Percentiles rank a stretch among this genome's conserved stretches.
Conservation (phyloP, 1,284 basidiomycete genomes). For the Exobasidium rhododendri region DNA sequence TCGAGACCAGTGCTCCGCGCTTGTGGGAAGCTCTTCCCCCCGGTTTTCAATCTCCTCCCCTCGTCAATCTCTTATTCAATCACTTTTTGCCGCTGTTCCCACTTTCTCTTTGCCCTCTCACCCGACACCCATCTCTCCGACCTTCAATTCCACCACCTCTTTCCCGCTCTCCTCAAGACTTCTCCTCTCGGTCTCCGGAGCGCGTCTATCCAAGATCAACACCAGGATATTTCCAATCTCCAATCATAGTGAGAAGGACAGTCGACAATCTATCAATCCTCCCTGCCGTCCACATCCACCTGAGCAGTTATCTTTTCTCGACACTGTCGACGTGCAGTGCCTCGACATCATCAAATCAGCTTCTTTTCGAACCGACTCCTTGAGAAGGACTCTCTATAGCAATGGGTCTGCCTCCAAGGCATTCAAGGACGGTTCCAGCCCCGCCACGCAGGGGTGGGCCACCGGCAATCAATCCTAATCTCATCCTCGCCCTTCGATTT, state of each 20-base stretch:
- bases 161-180: constrained; percentile 13
- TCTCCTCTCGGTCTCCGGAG: constrained; percentile 9
- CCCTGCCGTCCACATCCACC: not conserved
- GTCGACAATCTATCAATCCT: not conserved
- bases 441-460: constrained; percentile 24
- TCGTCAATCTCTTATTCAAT: constrained; percentile 13
- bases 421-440: constrained; percentile 38
- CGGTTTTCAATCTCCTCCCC: no score
- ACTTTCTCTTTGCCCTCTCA: constrained; percentile 3
- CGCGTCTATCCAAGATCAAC: not conserved
- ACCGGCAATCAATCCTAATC: constrained; percentile 42
- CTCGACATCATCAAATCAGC: not conserved
- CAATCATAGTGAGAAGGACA: not conserved
- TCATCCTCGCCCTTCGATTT: constrained; percentile 46
- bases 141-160: constrained; percentile 14
- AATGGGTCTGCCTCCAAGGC: constrained; percentile 47
- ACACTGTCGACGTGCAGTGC: no score
- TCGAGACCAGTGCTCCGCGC: no score
- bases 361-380: not conserved
- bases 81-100: constrained; percentile 2
- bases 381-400: not conserved
- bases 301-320: no score
- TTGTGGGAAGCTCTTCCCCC: no score
- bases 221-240: not conserved
- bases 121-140: constrained; percentile 19